Percentiles rank a stretch among this genome's conserved stretches.
phyloP scores from a whole-genome alignment of 345 rosid species.

The Hibiscus trionum region DNA sequence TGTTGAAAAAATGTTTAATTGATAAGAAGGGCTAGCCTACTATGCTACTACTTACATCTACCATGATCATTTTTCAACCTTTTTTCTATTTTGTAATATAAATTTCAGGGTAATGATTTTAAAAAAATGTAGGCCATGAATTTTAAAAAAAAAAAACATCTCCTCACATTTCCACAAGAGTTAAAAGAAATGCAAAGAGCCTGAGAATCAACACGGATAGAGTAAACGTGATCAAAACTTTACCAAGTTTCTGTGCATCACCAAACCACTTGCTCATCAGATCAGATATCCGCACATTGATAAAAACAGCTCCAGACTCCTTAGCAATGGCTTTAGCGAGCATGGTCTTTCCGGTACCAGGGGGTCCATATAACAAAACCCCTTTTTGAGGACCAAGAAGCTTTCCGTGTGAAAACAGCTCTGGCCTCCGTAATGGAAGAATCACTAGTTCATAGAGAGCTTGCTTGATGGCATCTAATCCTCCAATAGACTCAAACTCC shows the following conservation, averaged over 20 bases:
- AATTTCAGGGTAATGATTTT: background rate
- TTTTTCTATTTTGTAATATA: background rate
- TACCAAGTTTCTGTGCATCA: conserved; percentile 98
- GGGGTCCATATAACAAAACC: conserved; percentile 90
- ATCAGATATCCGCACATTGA: conserved; percentile 79
- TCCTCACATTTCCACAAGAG: background rate
- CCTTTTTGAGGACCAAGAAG: conserved; percentile 98
- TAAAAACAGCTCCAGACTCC: conserved; percentile 96
- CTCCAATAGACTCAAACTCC: conserved; percentile 86
- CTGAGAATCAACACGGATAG: background rate
- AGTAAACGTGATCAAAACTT: conserved; percentile 18
- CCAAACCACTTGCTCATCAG: conserved; percentile 99
- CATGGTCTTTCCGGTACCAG: conserved; percentile 99
- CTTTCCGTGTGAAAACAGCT: conserved; percentile 80
- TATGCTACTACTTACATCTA: background rate
- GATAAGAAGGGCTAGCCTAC: background rate
- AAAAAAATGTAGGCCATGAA: background rate
- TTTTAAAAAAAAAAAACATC: background rate
- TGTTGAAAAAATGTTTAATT: background rate
- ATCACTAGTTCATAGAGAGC: conserved; percentile 85
- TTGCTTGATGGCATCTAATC: conserved; percentile 69
- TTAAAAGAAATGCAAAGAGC: background rate
- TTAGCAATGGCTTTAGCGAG: conserved; percentile 97
- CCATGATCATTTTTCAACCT: background rate
- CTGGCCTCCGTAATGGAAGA: conserved; percentile 82